phyloP scores from a whole-genome alignment of 2,329 filamentous ascomycete genomes.

The Sclerotinia glacialis region DNA sequence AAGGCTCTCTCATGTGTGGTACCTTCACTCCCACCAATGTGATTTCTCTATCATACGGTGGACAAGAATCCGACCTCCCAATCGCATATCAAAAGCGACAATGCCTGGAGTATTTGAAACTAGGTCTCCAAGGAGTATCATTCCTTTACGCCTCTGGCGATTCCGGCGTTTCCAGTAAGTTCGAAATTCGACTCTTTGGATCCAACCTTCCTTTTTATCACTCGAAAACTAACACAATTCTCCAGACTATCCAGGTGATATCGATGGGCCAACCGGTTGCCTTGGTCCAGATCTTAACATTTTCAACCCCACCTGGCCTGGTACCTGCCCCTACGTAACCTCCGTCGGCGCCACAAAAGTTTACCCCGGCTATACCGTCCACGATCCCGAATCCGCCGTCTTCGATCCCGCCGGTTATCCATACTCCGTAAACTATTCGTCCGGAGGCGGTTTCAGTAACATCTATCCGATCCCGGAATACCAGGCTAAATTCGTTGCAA shows the following conservation, averaged over 20 bases:
- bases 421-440: slow-evolving; percentile 38
- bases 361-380: slow-evolving; percentile 41
- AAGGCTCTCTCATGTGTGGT: slow-evolving; percentile 39
- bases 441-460: slow-evolving; percentile 48
- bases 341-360: slow-evolving; percentile 41
- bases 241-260: slow-evolving; percentile 25
- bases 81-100: slow-evolving; percentile 52
- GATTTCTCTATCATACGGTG: slow-evolving; percentile 54
- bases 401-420: slow-evolving; percentile 25
- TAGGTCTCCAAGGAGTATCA: slow-evolving; percentile 48
- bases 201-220: background rate
- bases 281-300: slow-evolving; percentile 48
- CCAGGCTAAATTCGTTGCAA: slow-evolving; percentile 43
- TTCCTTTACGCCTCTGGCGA: slow-evolving; percentile 49
- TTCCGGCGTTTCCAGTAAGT: slow-evolving; percentile 43
- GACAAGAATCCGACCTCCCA: slow-evolving; percentile 51
- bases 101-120: slow-evolving; percentile 51
- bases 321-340: slow-evolving; percentile 45
- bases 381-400: slow-evolving; percentile 36
- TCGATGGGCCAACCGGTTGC: slow-evolving; percentile 37
- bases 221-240: slow-evolving; percentile 7
- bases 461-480: slow-evolving; percentile 46
- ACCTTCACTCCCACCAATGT: slow-evolving; percentile 49
- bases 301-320: slow-evolving; percentile 47
- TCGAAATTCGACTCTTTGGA: background rate